Evolutionary conservation across 345 rosid genomes (phyloP).

Genomic region (Lepidium sativum): DNA sequence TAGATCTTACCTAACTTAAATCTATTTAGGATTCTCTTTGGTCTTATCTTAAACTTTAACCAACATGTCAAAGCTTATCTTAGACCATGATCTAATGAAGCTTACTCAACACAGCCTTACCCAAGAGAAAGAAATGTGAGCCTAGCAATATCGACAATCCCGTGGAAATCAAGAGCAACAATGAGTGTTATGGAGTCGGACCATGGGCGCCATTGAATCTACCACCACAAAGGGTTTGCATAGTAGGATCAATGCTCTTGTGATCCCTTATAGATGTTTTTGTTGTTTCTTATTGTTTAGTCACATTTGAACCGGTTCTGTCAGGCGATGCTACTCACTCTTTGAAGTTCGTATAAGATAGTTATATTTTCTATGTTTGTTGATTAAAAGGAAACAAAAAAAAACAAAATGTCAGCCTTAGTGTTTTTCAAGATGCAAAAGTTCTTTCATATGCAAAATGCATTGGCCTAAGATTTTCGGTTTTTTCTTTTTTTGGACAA

Average conservation of each 20-base stretch:
- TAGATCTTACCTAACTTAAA: too few species aligned
- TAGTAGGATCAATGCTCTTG: neutral
- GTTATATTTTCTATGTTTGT: neutral
- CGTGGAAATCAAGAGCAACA: slow-evolving; percentile 21
- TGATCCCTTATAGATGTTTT: neutral
- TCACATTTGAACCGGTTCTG: neutral
- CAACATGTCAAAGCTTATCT: too few species aligned
- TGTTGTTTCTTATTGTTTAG: neutral
- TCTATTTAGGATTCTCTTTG: too few species aligned
- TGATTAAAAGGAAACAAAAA: neutral
- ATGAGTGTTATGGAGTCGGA: slow-evolving; percentile 13
- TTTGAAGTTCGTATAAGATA: neutral
- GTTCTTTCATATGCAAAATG: neutral
- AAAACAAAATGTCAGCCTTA: neutral
- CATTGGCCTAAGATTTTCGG: neutral
- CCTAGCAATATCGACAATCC: slow-evolving; percentile 11
- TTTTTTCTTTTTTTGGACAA: too few species aligned
- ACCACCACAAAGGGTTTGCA: slow-evolving; percentile 14
- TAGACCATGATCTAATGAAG: too few species aligned
- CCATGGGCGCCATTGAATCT: slow-evolving; percentile 3
- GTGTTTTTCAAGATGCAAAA: neutral
- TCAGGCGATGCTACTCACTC: neutral
- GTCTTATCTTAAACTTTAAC: too few species aligned
- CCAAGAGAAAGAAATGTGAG: slow-evolving; percentile 22
- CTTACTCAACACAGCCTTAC: too few species aligned